Conservation (phyloP, 371 early-diverging fungal genomes). For the Actinomortierella ambigua region DNA sequence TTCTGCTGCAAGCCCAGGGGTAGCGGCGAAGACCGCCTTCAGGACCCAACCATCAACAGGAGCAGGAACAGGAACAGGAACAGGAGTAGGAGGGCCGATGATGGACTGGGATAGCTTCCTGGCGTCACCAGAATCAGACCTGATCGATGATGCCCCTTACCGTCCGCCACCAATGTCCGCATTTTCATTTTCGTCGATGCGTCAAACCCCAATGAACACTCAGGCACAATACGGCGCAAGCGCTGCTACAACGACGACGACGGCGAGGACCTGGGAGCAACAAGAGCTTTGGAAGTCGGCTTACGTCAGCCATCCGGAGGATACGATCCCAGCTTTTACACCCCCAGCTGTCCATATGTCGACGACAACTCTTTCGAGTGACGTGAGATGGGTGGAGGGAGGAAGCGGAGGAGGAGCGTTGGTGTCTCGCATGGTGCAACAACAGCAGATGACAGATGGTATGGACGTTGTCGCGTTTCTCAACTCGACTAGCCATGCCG, state of each 20-base stretch:
- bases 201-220: neutral
- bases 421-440: neutral
- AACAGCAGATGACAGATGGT: conserved; percentile 24
- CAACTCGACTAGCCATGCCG: conserved; percentile 33
- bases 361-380: neutral
- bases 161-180: conserved; percentile 23
- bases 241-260: neutral
- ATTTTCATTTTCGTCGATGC: conserved; percentile 8
- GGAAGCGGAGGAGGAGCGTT: too few relatives aligned
- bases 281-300: neutral
- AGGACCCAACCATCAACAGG: neutral
- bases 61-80: conserved; percentile 1
- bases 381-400: too few relatives aligned
- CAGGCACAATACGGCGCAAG: neutral
- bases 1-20: neutral
- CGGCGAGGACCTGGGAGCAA: neutral
- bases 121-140: conserved; percentile 26
- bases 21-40: too few relatives aligned
- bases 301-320: neutral
- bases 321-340: neutral
- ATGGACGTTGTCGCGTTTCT: conserved; percentile 26
- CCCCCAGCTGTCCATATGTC: neutral
- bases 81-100: neutral
- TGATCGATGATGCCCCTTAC: conserved; percentile 25
- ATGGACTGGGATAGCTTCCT: conserved; percentile 44